These are phyloP conservation scores for Fusarium haematococcum DNA, from an alignment of 2,329 filamentous ascomycete genomes.

Conservation along the genomic window DNA sequence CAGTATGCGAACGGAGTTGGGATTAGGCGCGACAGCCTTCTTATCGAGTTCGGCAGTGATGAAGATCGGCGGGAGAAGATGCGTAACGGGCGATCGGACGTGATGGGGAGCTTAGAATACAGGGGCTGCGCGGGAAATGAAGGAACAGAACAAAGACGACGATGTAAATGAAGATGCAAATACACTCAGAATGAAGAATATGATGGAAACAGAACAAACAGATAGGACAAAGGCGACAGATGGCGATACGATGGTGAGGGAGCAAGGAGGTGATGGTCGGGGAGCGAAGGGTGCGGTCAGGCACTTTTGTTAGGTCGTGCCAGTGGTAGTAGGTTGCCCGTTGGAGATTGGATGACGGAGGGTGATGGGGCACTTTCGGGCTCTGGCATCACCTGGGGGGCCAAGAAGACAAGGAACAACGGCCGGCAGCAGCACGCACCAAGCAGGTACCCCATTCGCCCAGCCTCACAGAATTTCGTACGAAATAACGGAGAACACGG, in stretches of 20 bases:
- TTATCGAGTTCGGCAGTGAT: slow-evolving; percentile 28
- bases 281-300: slow-evolving; percentile 42
- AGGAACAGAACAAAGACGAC: slow-evolving; percentile 5
- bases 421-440: slow-evolving; percentile 9
- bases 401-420: slow-evolving; percentile 18
- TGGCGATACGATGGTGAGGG: slow-evolving; percentile 29
- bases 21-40: slow-evolving; percentile 24
- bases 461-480: slow-evolving; percentile 24
- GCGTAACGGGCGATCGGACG: slow-evolving; percentile 18
- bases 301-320: slow-evolving; percentile 36
- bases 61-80: slow-evolving; percentile 24
- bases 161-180: slow-evolving; percentile 6
- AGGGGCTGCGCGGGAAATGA: slow-evolving; percentile 13
- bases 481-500: slow-evolving; percentile 5
- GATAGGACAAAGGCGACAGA: slow-evolving; percentile 8
- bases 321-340: slow-evolving; percentile 8
- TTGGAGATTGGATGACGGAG: slow-evolving; percentile 40
- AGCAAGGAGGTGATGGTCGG: slow-evolving; percentile 34
- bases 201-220: slow-evolving; percentile 24
- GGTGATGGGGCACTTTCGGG: slow-evolving; percentile 15
- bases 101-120: slow-evolving; percentile 28
- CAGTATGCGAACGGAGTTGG: slow-evolving; percentile 9
- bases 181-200: slow-evolving; percentile 18
- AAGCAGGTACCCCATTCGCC: slow-evolving; percentile 25
- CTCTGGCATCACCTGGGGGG: neutral